Evolutionary conservation across 2,329 filamentous ascomycete genomes (phyloP).

Genomic region (Fusarium nisikadoi): DNA sequence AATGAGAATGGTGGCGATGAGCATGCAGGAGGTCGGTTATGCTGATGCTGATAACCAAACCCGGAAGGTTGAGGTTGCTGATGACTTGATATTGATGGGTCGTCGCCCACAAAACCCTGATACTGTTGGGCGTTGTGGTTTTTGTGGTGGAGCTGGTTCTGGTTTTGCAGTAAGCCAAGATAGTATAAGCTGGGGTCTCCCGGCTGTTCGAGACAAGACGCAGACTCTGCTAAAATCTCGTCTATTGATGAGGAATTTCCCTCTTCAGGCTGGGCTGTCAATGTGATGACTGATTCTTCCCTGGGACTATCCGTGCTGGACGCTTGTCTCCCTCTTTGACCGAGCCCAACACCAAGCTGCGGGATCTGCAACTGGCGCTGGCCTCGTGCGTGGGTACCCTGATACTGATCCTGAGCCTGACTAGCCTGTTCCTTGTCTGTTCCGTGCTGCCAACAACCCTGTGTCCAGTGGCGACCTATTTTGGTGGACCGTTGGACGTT

Average conservation of each 20-base stretch:
- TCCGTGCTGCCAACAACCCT: conserved; percentile 36
- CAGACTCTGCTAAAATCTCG: conserved; percentile 27
- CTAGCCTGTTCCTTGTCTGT: conserved; percentile 29
- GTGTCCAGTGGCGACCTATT: conserved; percentile 36
- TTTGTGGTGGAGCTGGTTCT: conserved; percentile 30
- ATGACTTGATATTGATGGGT: conserved; percentile 23
- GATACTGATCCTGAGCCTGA: conserved; percentile 36
- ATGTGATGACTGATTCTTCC: conserved; percentile 19
- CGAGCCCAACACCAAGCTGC: conserved; percentile 42
- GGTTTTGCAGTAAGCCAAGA: conserved; percentile 34
- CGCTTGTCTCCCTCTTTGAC: conserved; percentile 41
- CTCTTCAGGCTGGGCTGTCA: conserved; percentile 10
- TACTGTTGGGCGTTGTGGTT: conserved; percentile 17
- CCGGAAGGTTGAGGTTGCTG: conserved; percentile 21
- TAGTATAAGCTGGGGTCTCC: conserved; percentile 30
- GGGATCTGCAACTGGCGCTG: conserved; percentile 42
- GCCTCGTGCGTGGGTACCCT: conserved; percentile 41
- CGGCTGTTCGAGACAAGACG: conserved; percentile 27
- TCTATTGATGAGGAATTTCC: conserved; percentile 19
- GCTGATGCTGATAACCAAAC: conserved; percentile 27
- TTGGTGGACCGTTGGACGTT: conserved; percentile 43
- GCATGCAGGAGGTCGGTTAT: conserved; percentile 20
- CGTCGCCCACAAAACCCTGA: conserved; percentile 20
- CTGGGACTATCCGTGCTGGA: conserved; percentile 17
- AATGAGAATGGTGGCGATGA: conserved; percentile 30